Conservation (phyloP, 352 stramenopile genomes). For the Globisporangium ultimum region DNA sequence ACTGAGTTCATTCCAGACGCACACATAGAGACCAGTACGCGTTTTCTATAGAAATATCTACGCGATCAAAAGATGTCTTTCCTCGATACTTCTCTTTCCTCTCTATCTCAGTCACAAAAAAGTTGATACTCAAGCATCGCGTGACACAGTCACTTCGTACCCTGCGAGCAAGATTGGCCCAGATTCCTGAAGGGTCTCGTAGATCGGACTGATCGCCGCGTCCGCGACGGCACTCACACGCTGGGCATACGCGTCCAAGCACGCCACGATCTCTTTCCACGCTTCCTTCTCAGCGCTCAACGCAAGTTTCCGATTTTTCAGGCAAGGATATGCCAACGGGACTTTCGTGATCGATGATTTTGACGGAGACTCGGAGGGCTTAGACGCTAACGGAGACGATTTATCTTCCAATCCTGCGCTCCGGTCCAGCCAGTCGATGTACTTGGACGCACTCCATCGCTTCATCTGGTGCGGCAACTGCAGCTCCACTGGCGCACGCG, state of each 20-base stretch:
- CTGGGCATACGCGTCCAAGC: conserved; percentile 77
- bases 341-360: conserved; percentile 26
- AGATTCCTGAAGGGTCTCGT: conserved; percentile 71
- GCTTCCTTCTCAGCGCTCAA: conserved; percentile 64
- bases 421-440: conserved; percentile 80
- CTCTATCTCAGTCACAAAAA: too few relatives aligned
- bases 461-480: conserved; percentile 77
- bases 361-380: conserved; percentile 21
- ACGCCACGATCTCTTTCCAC: conserved; percentile 79
- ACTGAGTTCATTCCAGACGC: too few relatives aligned
- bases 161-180: conserved; percentile 76
- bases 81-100: too few relatives aligned
- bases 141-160: conserved; percentile 52
- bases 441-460: conserved; percentile 66
- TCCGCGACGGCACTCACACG: conserved; percentile 52
- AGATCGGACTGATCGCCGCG: conserved; percentile 53
- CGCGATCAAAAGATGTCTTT: too few relatives aligned
- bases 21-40: too few relatives aligned
- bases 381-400: conserved; percentile 15
- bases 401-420: conserved; percentile 22
- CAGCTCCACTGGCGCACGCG: conserved; percentile 60
- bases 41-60: too few relatives aligned
- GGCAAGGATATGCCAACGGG: conserved; percentile 59
- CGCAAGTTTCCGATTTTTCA: conserved; percentile 50
- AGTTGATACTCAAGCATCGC: not conserved